Percentiles rank a stretch among this genome's conserved stretches.
Evolutionary conservation across 805 yeast genomes (phyloP).

Genomic region (Starmerella asiatica): DNA sequence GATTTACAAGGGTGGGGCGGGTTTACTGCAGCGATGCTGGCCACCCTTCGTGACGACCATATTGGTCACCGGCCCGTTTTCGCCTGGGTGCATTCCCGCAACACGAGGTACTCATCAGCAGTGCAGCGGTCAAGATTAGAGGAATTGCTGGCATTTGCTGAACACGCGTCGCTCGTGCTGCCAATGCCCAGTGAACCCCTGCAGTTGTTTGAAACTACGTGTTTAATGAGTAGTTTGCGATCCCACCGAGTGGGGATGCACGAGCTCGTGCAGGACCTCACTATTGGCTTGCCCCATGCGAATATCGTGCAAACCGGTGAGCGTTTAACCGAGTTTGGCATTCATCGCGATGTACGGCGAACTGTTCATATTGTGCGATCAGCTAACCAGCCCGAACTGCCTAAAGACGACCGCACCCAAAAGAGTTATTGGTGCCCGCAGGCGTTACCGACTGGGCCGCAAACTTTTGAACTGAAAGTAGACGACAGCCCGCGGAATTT

Average conservation of each 20-base stretch:
- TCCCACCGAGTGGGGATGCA: slow-evolving; percentile 30
- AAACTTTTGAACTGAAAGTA: background rate
- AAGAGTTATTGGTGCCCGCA: slow-evolving; percentile 9
- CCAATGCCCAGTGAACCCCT: slow-evolving; percentile 15
- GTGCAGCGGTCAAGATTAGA: slow-evolving; percentile 15
- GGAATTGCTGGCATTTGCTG: slow-evolving; percentile 10
- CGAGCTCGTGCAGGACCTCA: slow-evolving; percentile 32
- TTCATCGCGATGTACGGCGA: background rate
- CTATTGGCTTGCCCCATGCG: slow-evolving; percentile 31
- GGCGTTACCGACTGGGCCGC: background rate
- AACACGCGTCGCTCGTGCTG: slow-evolving; percentile 16
- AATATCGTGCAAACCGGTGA: slow-evolving; percentile 37
- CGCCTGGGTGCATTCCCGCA: slow-evolving; percentile 14
- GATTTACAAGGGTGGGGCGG: slow-evolving; percentile 81
- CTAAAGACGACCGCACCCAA: background rate
- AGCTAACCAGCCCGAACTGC: background rate
- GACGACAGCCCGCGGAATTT: slow-evolving; percentile 16
- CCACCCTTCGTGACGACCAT: slow-evolving; percentile 41
- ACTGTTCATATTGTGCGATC: background rate
- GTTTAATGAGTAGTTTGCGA: slow-evolving; percentile 32
- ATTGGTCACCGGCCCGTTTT: slow-evolving; percentile 12
- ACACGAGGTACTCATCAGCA: background rate
- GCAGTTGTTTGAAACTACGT: slow-evolving; percentile 34
- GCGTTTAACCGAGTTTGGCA: background rate
- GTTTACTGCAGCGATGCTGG: slow-evolving; percentile 39